Evolutionary conservation across 1,139 yeast species (phyloP), one percentile per base, ranked within the genome.

Genomic region (Saccharomyces uvarum): DNA sequence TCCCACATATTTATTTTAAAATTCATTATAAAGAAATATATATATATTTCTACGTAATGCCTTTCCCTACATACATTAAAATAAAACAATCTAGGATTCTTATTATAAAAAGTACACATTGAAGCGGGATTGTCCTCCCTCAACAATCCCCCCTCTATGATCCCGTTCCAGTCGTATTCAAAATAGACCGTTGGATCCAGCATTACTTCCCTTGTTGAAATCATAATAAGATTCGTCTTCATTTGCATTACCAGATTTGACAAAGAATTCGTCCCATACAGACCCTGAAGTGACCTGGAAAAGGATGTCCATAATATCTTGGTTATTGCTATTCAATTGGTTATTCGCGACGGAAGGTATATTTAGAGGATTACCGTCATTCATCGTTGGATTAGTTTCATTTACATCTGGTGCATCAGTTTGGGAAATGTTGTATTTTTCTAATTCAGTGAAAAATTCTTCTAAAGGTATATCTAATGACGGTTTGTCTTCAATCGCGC

Each of bases 211-310:
- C 9, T 38, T 38, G 11, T 24, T 38, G 26, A 38, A 11, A 9
- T 38, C 44, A 11, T 38, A 38, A 4, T 21, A 38, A 8, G 44
- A 38, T 24, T 38, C 44, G 26, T 24, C 44, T 38, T 38, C 44
- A 24, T 38, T 38, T 7, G 28, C 47, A 4, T 33, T 33, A 24
- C 51, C 47, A 4, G 27, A 44, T 33, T 54, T 56, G 38, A 59
- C 77, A 64, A 86, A 84, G 60, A 82, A 84, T 63, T 86, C 90
- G 60, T 84, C 91, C 93, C 93, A 86, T 50, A 86, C 83, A 38
- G 85, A 77, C 49, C 85, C 88, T 27, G 81, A 76, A 1, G 91
- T 88, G 50, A 84, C 79, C 62, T 83, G 86, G 61, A 77, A 79
- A 56, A 86, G 78, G 70, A 86, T 72, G 61, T 83, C 88, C 64